Base-by-base conservation (phyloP, 352 stramenopile species). In the Pythium scleroteichum region DNA sequence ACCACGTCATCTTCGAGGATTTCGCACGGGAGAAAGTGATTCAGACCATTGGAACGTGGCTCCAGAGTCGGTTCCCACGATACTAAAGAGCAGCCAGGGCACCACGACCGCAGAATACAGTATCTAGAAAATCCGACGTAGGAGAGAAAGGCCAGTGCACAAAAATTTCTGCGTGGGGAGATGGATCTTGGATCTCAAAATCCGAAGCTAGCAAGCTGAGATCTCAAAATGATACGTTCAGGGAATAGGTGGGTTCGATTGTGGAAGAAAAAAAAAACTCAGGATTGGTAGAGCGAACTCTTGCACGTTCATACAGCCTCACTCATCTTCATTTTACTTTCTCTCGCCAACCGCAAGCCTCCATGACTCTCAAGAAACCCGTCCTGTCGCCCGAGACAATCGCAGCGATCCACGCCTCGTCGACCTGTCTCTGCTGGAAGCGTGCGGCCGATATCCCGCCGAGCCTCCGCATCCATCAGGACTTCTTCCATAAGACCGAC, bases 1-100 rank as follows among this genome's bases (percentile, higher is more conserved):
- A 71, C 52, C 80, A 92, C 24, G 71, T 71, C 23, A 58, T 90
- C 3, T 88, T 79, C 56, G 75, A 90, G 38, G 82, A 92, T 53
- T 73, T 73, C 1, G 77, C 88, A 47, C 73, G 76, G 16, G 72
- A 85, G 17, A 46, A 70, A 1, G 79, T 88, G n/a, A 59, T 87
- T n/a, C 53, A 71, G 5, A 59, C 69, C 29, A 46, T 85, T 10
- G 55, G 47, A 38, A 44, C 61, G 29, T 92, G 82, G 82, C 68
- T 92, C 13, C 52, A 79, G 22, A 22, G 48, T 8, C 54, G 70
- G 42, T 74, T 84, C 73, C 64, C 72, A 40, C 20, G 41, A 57
- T 51, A 8, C 51, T 71, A 2, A 64, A 22, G 8, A 68, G 33
- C n/a, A n/a, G n/a, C n/a, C n/a, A n/a, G n/a, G n/a, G n/a, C n/a